Evolutionary conservation across 768 basidiomycete genomes (phyloP), one percentile per base, ranked within the genome.

Genomic region (Rhodotorula paludigena): DNA sequence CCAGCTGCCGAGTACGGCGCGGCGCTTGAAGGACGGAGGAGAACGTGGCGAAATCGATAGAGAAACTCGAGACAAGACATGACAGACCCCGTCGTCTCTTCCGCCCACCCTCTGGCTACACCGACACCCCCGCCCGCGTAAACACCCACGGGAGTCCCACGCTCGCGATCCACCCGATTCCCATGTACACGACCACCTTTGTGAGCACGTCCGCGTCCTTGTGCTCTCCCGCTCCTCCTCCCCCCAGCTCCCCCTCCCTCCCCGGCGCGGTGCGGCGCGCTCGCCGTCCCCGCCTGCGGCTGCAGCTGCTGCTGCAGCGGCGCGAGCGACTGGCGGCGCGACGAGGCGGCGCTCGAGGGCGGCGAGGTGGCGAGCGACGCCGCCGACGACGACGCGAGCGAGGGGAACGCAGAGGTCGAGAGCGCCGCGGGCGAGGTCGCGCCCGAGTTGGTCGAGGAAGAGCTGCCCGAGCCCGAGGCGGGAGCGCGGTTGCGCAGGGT

Each of bases 81-180:
- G n/a, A n/a, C n/a, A n/a, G n/a, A n/a, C n/a, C n/a, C n/a, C n/a
- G n/a, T n/a, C n/a, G n/a, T n/a, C n/a, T n/a, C n/a, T n/a, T n/a
- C n/a, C n/a, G n/a, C n/a, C n/a, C n/a, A n/a, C n/a, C n/a, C 44
- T 23, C 47, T 10, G 11, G 6, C 47, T 28, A 48, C 2, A 55
- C 54, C 16, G 53, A 55, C 56, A 57, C 53, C 0, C 64, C 63
- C 11, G 15, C 49, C 41, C 58, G 25, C 9, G 16, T 44, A 45
- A 72, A 72, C 14, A 35, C 7, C 52, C 47, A 44, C 20, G 66
- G 71, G 10, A 68, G 38, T 23, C 30, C 62, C 2, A 65, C 62
- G 42, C 64, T 64, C 38, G 74, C 74, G 55, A 69, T 48, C 52
- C 57, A 78, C 0, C 84, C 90, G 66, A 98, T 94, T 0, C 93